A percentile compares a stretch with the other conserved stretches of the same genome.
Conservation (phyloP, 768 basidiomycete genomes). For the Tricholoma matsutake region DNA sequence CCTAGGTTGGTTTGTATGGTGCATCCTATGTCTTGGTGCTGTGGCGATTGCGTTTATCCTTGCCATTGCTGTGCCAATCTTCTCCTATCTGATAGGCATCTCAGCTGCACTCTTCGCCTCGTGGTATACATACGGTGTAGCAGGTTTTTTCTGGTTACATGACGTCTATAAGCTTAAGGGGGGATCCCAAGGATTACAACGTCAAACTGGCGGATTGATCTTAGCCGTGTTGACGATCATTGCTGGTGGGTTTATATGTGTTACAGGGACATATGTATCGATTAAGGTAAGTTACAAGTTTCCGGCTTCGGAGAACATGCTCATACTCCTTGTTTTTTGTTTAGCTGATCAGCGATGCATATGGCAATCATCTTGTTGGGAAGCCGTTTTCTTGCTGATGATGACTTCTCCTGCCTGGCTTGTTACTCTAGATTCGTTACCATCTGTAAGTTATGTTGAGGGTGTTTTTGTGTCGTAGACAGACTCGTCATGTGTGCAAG, state of each 20-base stretch:
- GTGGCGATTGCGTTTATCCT: constrained; percentile 43
- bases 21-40: constrained; percentile 37
- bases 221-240: constrained; percentile 43
- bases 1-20: constrained; percentile 49
- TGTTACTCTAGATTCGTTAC: too few species aligned
- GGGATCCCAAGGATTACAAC: constrained; percentile 29
- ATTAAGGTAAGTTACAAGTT: constrained; percentile 35
- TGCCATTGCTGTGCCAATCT: constrained; percentile 51
- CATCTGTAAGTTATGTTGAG: too few species aligned
- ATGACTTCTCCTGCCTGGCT: too few species aligned
- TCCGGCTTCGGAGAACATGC: background rate
- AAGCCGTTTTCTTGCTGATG: too few species aligned
- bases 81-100: constrained; percentile 52
- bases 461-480: too few species aligned
- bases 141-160: constrained; percentile 53
- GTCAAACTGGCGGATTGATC: constrained; percentile 29
- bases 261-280: constrained; percentile 51
- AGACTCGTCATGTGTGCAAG: too few species aligned
- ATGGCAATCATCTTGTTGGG: background rate
- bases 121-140: constrained; percentile 57
- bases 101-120: constrained; percentile 52
- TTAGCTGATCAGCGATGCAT: background rate
- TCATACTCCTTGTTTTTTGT: background rate
- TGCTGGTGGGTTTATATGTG: constrained; percentile 49
- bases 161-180: constrained; percentile 44